Percentiles rank a stretch among this genome's conserved stretches.
These are phyloP conservation scores for Debaryomycetaceae sp. DNA, from an alignment of 1,139 yeast genomes.

Conservation along the genomic window DNA sequence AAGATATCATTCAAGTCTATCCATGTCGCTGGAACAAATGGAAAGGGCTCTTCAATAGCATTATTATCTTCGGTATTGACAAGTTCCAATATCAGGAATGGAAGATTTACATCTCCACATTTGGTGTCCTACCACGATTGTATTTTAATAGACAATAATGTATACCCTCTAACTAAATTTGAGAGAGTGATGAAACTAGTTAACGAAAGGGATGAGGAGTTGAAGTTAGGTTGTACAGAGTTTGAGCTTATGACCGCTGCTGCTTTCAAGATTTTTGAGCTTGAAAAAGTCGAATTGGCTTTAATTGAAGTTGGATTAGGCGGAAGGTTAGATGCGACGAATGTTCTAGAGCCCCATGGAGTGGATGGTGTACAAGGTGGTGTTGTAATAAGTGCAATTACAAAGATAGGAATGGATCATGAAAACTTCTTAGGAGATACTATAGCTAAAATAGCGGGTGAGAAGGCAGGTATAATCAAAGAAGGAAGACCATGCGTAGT, in stretches of 20 bases:
- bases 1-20: constrained; percentile 51
- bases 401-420: constrained; percentile 86
- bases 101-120: constrained; percentile 89
- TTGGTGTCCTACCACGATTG: constrained; percentile 71
- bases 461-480: constrained; percentile 85
- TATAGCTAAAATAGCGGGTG: constrained; percentile 58
- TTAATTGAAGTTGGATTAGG: constrained; percentile 90
- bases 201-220: constrained; percentile 25
- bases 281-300: constrained; percentile 62
- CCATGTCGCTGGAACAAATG: constrained; percentile 93
- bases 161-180: constrained; percentile 51
- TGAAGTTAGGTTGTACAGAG: constrained; percentile 68
- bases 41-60: constrained; percentile 88
- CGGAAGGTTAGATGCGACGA: constrained; percentile 85
- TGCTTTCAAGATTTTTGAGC: constrained; percentile 71
- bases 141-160: constrained; percentile 58
- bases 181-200: constrained; percentile 41
- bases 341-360: constrained; percentile 43
- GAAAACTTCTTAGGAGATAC: constrained; percentile 69
- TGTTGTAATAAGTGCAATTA: constrained; percentile 66
- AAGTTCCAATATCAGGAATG: constrained; percentile 50
- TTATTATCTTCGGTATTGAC: constrained; percentile 65
- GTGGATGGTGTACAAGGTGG: constrained; percentile 20
- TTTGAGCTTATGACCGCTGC: constrained; percentile 82
- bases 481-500: constrained; percentile 58